Evolutionary conservation across 768 basidiomycete genomes (phyloP), one percentile per base, ranked within the genome.

Genomic region (Podaxis pistillaris): DNA sequence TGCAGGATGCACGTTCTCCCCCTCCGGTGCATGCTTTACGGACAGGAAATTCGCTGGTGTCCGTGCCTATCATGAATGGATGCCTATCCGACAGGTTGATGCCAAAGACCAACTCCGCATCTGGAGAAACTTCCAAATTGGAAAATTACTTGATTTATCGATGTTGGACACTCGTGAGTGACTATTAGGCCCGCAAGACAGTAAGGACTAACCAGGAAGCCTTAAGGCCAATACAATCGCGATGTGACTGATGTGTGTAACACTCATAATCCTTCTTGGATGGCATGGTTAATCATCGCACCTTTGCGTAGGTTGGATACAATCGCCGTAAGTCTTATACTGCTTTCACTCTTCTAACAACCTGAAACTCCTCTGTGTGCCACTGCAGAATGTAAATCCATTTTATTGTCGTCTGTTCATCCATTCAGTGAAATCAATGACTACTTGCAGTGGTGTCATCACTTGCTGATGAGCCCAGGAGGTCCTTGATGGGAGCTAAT

Each of bases 111-210:
- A 82, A 66, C 78, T 87, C 15, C 76, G 84, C 28, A 86, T 86
- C 57, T 87, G 84, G 83, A 78, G 85, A 37, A 85, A 83, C 67
- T 86, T 87, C 74, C 81, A 85, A 72, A 80, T 87, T 40, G 86
- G 85, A 51, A 84, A 84, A 68, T 77, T 87, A n/a, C 68, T 85
- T 65, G 85, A 86, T 67, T 69, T 86, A 66, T 81, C 83, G 9
- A 84, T 87, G 83, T 75, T 87, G 15, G 86, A 87, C 68, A 86
- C 86, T 22, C 80, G 86, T 83, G 60, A 64, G 76, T 68, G 15
- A 13, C 22, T 22, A 12, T 12, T 50, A 49, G 2, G 12, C 6
- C 15, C 30, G 24, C 30, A 22, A 22, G 26, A n/a, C 15, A 5
- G n/a, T 9, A 33, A 6, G 19, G 28, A 5, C 41, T 60, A 50